Evolutionary conservation across 2,329 filamentous ascomycete species (phyloP).

Genomic region (Exophiala calicioides): DNA sequence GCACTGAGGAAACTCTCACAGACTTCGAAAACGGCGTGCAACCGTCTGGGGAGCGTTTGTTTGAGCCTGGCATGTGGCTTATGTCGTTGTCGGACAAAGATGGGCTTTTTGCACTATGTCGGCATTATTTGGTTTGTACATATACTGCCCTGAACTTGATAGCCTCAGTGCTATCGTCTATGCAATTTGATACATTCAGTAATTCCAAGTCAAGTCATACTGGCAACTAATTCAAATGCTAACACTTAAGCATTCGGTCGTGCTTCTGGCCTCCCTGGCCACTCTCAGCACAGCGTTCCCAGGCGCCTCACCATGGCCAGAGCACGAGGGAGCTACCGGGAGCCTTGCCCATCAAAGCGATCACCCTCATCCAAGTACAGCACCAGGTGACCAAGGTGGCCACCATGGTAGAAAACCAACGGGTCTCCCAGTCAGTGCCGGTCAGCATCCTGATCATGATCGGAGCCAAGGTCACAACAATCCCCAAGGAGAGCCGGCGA

Average conservation of each 20-base stretch:
- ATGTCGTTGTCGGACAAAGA: conserved; percentile 2
- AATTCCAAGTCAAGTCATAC: too few relatives aligned
- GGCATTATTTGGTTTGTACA: not conserved
- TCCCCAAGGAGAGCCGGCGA: too few relatives aligned
- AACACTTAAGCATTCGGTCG: conserved; percentile 11
- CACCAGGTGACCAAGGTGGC: too few relatives aligned
- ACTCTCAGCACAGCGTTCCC: conserved; percentile 11
- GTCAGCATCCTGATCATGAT: too few relatives aligned
- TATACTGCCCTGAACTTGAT: not conserved
- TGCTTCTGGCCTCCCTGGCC: conserved; percentile 16
- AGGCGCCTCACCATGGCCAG: conserved; percentile 8
- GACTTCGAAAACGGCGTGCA: not conserved
- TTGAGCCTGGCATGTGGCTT: not conserved
- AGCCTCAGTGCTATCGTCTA: not conserved
- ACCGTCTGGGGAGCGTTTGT: not conserved
- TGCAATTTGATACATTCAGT: not conserved
- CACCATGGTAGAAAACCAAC: too few relatives aligned
- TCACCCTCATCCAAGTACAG: too few relatives aligned
- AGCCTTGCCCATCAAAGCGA: too few relatives aligned
- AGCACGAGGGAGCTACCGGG: not conserved
- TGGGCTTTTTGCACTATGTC: not conserved
- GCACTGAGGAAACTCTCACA: not conserved
- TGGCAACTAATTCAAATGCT: conserved; percentile 12
- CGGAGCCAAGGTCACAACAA: too few relatives aligned
- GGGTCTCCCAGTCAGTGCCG: too few relatives aligned